phyloP scores from a whole-genome alignment of 768 basidiomycete species.

The Porpolomopsis calyptriformis region DNA sequence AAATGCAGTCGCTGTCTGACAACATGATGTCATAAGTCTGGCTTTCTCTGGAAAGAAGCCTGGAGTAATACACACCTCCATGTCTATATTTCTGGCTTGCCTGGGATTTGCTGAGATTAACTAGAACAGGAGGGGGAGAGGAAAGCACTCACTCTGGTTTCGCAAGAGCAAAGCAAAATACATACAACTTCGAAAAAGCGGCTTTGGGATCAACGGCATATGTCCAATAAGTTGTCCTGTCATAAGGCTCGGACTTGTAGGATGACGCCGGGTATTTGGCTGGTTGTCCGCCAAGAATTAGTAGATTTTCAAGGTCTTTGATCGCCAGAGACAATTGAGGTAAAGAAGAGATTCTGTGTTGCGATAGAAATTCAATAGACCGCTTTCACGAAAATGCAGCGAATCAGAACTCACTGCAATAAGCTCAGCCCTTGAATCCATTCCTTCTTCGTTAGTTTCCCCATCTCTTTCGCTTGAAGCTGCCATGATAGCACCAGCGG shows the following conservation, averaged over 20 bases:
- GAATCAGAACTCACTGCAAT: conserved; percentile 7
- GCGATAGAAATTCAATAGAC: not conserved
- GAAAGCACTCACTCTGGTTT: conserved; percentile 55
- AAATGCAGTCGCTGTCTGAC: conserved; percentile 57
- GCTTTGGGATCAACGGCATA: conserved; percentile 39
- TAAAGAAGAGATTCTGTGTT: conserved; percentile 36
- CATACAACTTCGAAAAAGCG: conserved; percentile 57
- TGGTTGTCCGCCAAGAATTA: conserved; percentile 41
- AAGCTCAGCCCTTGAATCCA: conserved; percentile 49
- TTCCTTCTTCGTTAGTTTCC: conserved; percentile 54
- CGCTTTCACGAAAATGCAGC: not conserved
- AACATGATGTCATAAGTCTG: not conserved
- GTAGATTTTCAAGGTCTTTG: conserved; percentile 52
- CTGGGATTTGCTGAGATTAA: too few relatives aligned
- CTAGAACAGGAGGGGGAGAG: too few relatives aligned
- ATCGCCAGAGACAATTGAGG: conserved; percentile 35
- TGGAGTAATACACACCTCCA: conserved; percentile 60
- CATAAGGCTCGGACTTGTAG: conserved; percentile 37
- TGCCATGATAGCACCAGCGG: conserved; percentile 74
- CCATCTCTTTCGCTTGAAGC: conserved; percentile 60
- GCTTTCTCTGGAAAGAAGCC: not conserved
- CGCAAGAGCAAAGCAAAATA: conserved; percentile 58
- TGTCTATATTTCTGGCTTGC: conserved; percentile 66
- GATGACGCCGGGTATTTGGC: conserved; percentile 22
- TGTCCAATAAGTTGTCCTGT: conserved; percentile 37